phyloP scores from a whole-genome alignment of 805 yeast species.

The Priceomyces fermenticarens region DNA sequence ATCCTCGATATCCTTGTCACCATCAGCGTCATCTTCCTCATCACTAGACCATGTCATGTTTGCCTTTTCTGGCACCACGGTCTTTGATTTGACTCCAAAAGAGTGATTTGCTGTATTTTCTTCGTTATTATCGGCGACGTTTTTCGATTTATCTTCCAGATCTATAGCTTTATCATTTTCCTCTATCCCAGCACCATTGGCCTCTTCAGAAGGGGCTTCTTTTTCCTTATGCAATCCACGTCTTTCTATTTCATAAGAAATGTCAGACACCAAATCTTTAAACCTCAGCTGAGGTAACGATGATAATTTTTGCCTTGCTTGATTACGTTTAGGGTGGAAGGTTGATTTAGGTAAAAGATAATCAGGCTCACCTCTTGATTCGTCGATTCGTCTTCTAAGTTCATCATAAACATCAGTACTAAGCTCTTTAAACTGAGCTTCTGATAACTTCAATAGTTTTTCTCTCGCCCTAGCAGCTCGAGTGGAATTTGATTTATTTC shows the following conservation, averaged over 20 bases:
- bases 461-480: slow-evolving; percentile 82
- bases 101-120: slow-evolving; percentile 14
- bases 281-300: slow-evolving; percentile 79
- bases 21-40: slow-evolving; percentile 51
- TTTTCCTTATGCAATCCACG: slow-evolving; percentile 49
- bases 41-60: slow-evolving; percentile 86
- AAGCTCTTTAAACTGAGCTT: slow-evolving; percentile 81
- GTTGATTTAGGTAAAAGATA: slow-evolving; percentile 64
- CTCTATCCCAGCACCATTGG: neutral
- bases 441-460: slow-evolving; percentile 75
- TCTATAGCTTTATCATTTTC: neutral
- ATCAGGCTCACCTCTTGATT: slow-evolving; percentile 55
- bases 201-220: neutral
- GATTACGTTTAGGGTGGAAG: slow-evolving; percentile 92
- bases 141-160: neutral
- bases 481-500: slow-evolving; percentile 42
- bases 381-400: slow-evolving; percentile 70
- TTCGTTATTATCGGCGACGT: neutral
- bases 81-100: slow-evolving; percentile 55
- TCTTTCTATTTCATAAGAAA: slow-evolving; percentile 80
- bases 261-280: slow-evolving; percentile 87
- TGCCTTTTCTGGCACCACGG: slow-evolving; percentile 82
- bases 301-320: slow-evolving; percentile 89
- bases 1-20: slow-evolving; percentile 6
- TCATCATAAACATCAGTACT: slow-evolving; percentile 96